A percentile compares a stretch with the other conserved stretches of the same genome.
Conservation (phyloP, 306 rosid genomes). For the Trichosanthes cucumerina region DNA sequence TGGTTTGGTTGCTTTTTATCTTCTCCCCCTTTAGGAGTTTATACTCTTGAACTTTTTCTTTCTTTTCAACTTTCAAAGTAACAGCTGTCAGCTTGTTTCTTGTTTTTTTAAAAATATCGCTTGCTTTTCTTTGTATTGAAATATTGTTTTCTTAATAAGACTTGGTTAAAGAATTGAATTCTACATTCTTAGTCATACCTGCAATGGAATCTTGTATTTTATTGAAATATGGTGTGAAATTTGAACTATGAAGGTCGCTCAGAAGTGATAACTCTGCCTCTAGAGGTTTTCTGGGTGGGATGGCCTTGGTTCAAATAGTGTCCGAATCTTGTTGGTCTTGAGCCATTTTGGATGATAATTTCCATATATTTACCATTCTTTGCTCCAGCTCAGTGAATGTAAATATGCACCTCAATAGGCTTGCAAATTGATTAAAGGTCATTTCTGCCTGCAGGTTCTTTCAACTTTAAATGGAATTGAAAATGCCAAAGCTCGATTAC, state of each 20-base stretch:
- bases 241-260: background rate
- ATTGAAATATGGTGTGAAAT: background rate
- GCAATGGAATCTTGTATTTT: background rate
- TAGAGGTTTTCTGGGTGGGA: background rate
- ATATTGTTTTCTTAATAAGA: background rate
- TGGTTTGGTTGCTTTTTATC: too few relatives aligned
- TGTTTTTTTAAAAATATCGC: background rate
- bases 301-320: background rate
- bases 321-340: background rate
- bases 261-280: background rate
- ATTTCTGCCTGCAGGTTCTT: slow-evolving; percentile 48
- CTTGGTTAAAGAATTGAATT: background rate
- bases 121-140: background rate
- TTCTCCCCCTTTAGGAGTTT: too few relatives aligned
- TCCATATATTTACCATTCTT: too few relatives aligned
- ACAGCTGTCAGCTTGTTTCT: background rate
- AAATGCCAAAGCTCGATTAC: slow-evolving; percentile 43
- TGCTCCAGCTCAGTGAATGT: background rate
- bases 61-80: background rate
- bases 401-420: background rate
- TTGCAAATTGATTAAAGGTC: background rate
- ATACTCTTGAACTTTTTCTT: too few relatives aligned
- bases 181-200: background rate
- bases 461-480: slow-evolving; percentile 59
- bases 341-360: background rate